Base-by-base conservation (phyloP, 768 basidiomycete species). In the Termitomyces sp. region DNA sequence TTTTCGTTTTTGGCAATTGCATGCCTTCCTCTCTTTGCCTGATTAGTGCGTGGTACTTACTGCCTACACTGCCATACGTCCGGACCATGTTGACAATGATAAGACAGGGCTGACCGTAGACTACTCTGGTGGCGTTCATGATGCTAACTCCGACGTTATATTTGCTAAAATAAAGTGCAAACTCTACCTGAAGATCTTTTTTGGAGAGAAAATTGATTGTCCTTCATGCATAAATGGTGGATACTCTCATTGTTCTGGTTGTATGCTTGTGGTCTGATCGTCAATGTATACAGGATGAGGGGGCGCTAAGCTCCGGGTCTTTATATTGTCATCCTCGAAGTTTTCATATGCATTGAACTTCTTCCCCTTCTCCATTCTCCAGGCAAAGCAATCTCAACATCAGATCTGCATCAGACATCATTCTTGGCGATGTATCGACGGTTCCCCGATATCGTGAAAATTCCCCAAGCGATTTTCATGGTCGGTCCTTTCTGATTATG, bases 11-110 rank as follows among this genome's bases (percentile, higher is more conserved):
- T 18, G 46, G 30, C 18, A 54, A 55, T 46, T 20, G n/a, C 11
- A 68, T 69, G 65, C 63, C 61, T 61, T 68, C 64, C 50, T 62
- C 61, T 59, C 39, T 68, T 44, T 59, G 60, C 64, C 24, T 61
- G 46, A n/a, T 65, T 49, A 64, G 63, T 55, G 58, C 61, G 11
- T 61, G 44, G 60, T 59, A 45, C 56, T 24, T 36, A 16, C 64
- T 7, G 61, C 65, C 46, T 51, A 68, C 41, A 11, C 41, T 18
- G 44, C 51, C 51, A 37, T 18, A 9, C 34, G 22, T 15, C 13
- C 31, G 20, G 33, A 24, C 15, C 22, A 36, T 18, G 20, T 4
- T 27, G 6, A 46, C 46, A 18, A 47, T 3, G 27, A 27, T 9
- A 1, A 27, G 16, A 30, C 27, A 27, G 16, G 7, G 46, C 24